Conservation (phyloP, 2,329 filamentous ascomycete genomes). For the Aspergillus sp. region DNA sequence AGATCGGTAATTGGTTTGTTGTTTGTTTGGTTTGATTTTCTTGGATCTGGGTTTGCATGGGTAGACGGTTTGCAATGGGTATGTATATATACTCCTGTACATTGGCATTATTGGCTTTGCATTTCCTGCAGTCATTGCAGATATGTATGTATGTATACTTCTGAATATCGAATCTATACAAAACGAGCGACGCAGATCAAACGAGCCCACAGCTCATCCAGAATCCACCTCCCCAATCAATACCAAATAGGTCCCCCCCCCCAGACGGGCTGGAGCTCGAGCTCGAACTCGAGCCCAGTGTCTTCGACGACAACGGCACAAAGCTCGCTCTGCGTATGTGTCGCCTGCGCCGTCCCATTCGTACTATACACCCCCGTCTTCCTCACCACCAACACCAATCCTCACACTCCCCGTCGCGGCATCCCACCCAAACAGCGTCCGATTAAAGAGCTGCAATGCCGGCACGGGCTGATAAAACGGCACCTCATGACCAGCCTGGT, state of each 20-base stretch:
- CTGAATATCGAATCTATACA: too few relatives aligned
- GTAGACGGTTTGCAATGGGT: too few relatives aligned
- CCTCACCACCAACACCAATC: conserved; percentile 11
- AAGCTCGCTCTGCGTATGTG: conserved; percentile 38
- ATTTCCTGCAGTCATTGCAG: neutral
- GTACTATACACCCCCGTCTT: conserved; percentile 33
- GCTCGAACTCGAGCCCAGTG: conserved; percentile 4
- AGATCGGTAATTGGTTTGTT: too few relatives aligned
- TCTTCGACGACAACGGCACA: conserved; percentile 22
- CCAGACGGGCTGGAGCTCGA: too few relatives aligned
- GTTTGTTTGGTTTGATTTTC: too few relatives aligned
- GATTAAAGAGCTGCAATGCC: conserved; percentile 50
- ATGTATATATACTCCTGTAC: too few relatives aligned
- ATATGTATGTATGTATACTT: neutral
- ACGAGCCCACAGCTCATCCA: too few relatives aligned
- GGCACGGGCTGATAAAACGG: conserved; percentile 51
- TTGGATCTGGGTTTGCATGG: too few relatives aligned
- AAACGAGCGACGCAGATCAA: too few relatives aligned
- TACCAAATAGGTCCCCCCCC: too few relatives aligned
- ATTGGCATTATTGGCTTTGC: too few relatives aligned
- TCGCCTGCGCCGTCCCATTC: conserved; percentile 31
- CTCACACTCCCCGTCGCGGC: conserved; percentile 43
- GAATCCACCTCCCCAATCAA: too few relatives aligned
- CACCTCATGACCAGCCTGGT: conserved; percentile 56
- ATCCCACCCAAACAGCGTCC: conserved; percentile 49